Base-by-base conservation (phyloP, 495 filamentous ascomycete genomes). In the Aspergillus panamensis region DNA sequence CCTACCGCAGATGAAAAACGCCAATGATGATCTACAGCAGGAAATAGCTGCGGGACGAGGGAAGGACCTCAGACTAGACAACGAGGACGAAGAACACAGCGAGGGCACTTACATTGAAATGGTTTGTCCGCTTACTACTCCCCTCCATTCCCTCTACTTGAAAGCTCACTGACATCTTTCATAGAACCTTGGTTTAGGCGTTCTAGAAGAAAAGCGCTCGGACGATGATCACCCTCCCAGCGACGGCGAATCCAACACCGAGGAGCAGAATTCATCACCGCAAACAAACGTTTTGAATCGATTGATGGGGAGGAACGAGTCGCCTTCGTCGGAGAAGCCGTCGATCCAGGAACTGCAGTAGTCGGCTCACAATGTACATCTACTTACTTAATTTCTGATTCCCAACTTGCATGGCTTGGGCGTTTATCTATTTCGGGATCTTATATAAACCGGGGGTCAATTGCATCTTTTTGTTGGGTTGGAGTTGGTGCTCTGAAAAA, bases 171-270 rank as follows among this genome's bases (percentile, higher is more conserved):
- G 3, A 8, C 6, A 2, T 25, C 8, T 7, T 51, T 14, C 51
- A 70, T 53, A 79, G 76, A 77, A 83, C 56, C 66, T 83, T 19
- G 80, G 80, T 0, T 61, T 83, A 9, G 80, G 80, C 3, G 80
- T 83, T 6, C 60, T 83, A 19, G 76, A 81, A 63, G 75, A 82
- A 57, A 77, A 75, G 48, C 68, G 61, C 21, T 62, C 60, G 12
- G 64, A 55, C 19, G 67, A 63, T 40, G 58, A 67, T 30, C 43
- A 45, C 4, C 55, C 64, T 29, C 50, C 59, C 6, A 59, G 62
- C 20, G 52, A 66, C 17, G 16, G 31, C 3, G 54, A 33, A 20
- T 48, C 50, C 16, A 44, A 19, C 16, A 35, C 39, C 17, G 25
- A 37, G 13, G 58, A 47, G 8, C 51, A 61, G 13, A 52, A 61